These are phyloP conservation scores for Rhytidiadelphus loreus DNA, from an alignment of 225 moss, liverwort and hornwort species.

Conservation along the genomic window DNA sequence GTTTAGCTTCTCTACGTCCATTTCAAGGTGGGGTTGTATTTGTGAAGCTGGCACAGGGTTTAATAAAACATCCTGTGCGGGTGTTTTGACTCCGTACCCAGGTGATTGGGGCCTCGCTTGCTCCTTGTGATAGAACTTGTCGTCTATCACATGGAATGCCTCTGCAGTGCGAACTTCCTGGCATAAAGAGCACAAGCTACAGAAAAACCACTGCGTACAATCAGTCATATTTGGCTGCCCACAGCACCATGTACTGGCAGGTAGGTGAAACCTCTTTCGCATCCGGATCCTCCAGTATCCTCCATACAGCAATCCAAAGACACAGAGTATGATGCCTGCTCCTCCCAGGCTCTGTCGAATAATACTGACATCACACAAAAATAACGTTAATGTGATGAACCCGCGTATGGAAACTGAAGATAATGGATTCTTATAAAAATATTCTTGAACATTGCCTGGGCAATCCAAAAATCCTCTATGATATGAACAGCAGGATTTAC, in stretches of 20 bases:
- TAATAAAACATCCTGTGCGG: not conserved
- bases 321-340: constrained; percentile 60
- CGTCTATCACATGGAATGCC: constrained; percentile 58
- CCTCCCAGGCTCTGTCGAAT: constrained; percentile 51
- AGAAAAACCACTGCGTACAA: constrained; percentile 83
- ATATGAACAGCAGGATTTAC: not conserved
- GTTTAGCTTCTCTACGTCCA: not conserved
- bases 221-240: constrained; percentile 55
- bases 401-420: not conserved
- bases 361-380: constrained; percentile 10
- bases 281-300: constrained; percentile 89
- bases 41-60: constrained; percentile 30
- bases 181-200: constrained; percentile 76
- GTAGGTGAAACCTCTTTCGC: constrained; percentile 72
- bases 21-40: constrained; percentile 1
- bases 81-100: not conserved
- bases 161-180: constrained; percentile 97
- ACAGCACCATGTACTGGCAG: constrained; percentile 52
- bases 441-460: not conserved
- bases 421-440: not conserved
- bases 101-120: constrained; percentile 7
- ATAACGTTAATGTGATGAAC: not conserved
- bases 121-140: constrained; percentile 58
- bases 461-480: not conserved
- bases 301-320: constrained; percentile 76